Evolutionary conservation across 2,329 filamentous ascomycete genomes (phyloP).

Genomic region (Botryotinia convoluta): DNA sequence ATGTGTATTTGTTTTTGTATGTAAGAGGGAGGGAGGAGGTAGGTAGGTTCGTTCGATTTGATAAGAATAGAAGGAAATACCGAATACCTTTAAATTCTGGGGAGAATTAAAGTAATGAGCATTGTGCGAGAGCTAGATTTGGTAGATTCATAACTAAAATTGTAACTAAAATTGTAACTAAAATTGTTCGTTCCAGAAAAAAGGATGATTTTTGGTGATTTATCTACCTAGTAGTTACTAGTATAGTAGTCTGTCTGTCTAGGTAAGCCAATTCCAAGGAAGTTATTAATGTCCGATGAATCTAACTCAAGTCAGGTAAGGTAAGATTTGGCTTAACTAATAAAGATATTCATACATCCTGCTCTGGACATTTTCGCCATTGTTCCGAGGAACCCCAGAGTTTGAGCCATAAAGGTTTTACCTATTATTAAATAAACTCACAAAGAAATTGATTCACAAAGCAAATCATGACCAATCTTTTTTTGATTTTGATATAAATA

Average conservation of each 20-base stretch:
- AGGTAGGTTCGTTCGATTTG: neutral
- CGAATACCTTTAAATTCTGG: slow-evolving; percentile 9
- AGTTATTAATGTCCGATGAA: neutral
- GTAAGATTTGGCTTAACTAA: neutral
- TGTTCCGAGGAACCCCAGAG: neutral
- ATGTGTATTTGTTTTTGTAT: neutral
- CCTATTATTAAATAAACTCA: neutral
- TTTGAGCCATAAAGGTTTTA: neutral
- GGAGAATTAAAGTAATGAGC: neutral
- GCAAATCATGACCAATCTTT: slow-evolving; percentile 5
- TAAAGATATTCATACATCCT: neutral
- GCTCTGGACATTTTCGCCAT: neutral
- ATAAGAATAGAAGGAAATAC: neutral
- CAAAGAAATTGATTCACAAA: slow-evolving; percentile 3
- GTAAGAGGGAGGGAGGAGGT: neutral
- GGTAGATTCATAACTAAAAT: neutral
- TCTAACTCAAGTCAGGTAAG: neutral
- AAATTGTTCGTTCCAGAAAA: neutral
- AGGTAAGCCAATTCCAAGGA: slow-evolving; percentile 5
- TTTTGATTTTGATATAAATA: neutral
- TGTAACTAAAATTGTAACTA: neutral
- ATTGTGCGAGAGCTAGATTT: neutral
- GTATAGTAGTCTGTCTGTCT: neutral
- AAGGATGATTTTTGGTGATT: slow-evolving; percentile 7
- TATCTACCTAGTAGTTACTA: neutral